These are phyloP conservation scores for Chalciporus piperatus DNA, from an alignment of 768 basidiomycete genomes.

Conservation along the genomic window DNA sequence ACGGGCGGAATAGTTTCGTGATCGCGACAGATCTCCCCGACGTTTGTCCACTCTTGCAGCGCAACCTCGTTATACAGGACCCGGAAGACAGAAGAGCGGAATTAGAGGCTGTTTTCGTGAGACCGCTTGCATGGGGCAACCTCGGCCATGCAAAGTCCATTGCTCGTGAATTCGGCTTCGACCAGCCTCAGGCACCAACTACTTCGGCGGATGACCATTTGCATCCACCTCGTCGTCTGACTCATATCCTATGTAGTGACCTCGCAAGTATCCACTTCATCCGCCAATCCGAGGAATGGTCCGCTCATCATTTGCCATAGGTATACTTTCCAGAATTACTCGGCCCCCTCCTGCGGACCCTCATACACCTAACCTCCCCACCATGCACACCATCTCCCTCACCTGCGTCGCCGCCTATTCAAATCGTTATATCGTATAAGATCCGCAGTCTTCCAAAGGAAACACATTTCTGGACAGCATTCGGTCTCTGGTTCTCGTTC, in stretches of 20 bases:
- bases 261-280: conserved; percentile 49
- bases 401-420: conserved; percentile 19
- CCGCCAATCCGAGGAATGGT: not conserved
- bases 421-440: conserved; percentile 72
- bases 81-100: conserved; percentile 15
- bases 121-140: conserved; percentile 73
- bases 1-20: conserved; percentile 25
- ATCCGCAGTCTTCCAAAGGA: conserved; percentile 72
- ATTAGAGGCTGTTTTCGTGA: conserved; percentile 32
- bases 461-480: conserved; percentile 72
- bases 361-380: conserved; percentile 67
- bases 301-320: conserved; percentile 35
- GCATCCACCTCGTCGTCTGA: conserved; percentile 28
- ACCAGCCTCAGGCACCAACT: conserved; percentile 1
- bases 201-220: not conserved
- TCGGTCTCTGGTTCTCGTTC: conserved; percentile 76
- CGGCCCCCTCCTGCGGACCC: conserved; percentile 69
- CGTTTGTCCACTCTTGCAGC: conserved; percentile 52
- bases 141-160: conserved; percentile 40
- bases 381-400: conserved; percentile 30
- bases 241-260: conserved; percentile 82
- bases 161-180: conserved; percentile 34
- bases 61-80: conserved; percentile 31
- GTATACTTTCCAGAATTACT: conserved; percentile 85
- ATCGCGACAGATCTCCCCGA: conserved; percentile 76